Base-by-base conservation (phyloP, 2,329 filamentous ascomycete species). In the Colletotrichum siamense region DNA sequence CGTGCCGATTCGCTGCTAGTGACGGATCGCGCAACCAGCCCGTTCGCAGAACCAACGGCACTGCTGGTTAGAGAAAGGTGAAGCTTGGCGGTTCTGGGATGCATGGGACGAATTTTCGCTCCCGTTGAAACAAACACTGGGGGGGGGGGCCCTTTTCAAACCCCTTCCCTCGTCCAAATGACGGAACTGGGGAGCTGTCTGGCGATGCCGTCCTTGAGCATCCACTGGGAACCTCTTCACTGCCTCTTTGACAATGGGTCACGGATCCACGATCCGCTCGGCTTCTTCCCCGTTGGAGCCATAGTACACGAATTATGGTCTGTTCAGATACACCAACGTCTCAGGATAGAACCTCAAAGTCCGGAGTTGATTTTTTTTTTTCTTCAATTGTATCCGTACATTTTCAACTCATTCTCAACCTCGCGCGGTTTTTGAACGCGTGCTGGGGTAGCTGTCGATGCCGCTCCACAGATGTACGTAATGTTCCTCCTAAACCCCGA, bases 51-150 rank as follows among this genome's bases (percentile, higher is more conserved):
- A 59, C 44, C 34, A 62, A 62, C 26, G 57, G 34, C 61, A 34
- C 49, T 66, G 66, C 66, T 61, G 32, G 30, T 22, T 26, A 69
- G 32, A 30, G 34, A 26, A 63, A 34, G 68, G 34, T 61, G 59
- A 63, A 52, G 69, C 73, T 76, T 76, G 73, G 69, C 73, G 49
- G 57, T 26, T 36, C 44, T 57, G 63, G 65, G 63, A 73, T 73
- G 44, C 64, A 65, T 69, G 69, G 64, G 70, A 73, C 57, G 63
- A 76, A 36, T 73, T 44, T 73, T 69, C 36, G 63, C 57, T 73
- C 71, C 73, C 44, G 44, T 73, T 64, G 69, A 76, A 76, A 76
- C 73, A 69, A 76, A 76, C 28, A 76, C 63, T 69, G 73, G 73
- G 44, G 44, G 73, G 44, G 44, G 69, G 59, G 28, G 13, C 32